Base-by-base conservation (phyloP, 495 filamentous ascomycete species). In the Emericellopsis terricola region DNA sequence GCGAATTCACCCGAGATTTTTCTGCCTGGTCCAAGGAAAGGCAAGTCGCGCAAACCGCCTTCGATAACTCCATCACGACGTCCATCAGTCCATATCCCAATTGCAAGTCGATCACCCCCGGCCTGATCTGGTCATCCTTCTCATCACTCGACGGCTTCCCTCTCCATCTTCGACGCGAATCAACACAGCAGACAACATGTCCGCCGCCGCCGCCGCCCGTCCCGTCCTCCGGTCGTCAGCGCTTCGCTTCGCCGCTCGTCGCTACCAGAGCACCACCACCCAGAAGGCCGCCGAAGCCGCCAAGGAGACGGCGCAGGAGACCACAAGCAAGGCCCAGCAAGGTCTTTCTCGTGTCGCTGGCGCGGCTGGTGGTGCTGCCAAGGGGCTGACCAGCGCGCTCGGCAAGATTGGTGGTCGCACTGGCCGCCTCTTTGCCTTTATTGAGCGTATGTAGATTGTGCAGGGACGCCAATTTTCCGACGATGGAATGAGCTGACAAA, bases 291-390 rank as follows among this genome's bases (percentile, higher is more conserved):
- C 74, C 38, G 64, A 66, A 35, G 49, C 73, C 13, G 66, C 67
- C 27, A 67, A 69, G 47, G 49, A 65, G 15, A 47, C 61, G 18
- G 50, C 65, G 28, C 76, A 84, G 64, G 75, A 76, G 33, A 65
- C 65, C 52, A 60, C 73, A 27, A 69, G 73, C 40, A 86, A 87
- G 68, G 84, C 87, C 34, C 65, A 72, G 39, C 67, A 93, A 60
- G 84, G 86, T 45, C 73, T 94, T 17, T 84, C 82, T 45, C 74
- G 73, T 46, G 87, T 89, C 44, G 63, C 77, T 39, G 72, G 80
- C 32, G 70, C 78, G 24, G 83, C 85, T 49, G 81, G 68, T 42
- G 70, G 69, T 46, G 78, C 76, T 37, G 76, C 76, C 19, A 66
- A 76, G 55, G 65, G 66, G 21, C 51, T 73, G 38, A 56, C 66